Percentiles rank a stretch among this genome's conserved stretches.
Evolutionary conservation across 768 basidiomycete genomes (phyloP).

Genomic region (Harrya chromipes): DNA sequence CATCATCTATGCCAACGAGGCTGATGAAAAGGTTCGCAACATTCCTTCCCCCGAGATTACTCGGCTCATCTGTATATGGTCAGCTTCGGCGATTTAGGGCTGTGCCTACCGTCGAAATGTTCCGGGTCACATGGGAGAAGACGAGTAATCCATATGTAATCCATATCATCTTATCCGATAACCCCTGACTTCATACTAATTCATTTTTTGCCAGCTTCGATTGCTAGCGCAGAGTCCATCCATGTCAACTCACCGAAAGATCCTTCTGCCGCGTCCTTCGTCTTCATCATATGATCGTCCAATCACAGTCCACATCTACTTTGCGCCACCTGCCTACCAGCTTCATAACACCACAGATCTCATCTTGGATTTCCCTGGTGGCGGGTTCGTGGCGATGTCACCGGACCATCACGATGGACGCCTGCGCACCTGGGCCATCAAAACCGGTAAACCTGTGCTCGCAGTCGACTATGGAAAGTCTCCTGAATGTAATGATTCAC

Average conservation of each 20-base stretch:
- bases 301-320: constrained; percentile 82
- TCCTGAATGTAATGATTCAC: constrained; percentile 72
- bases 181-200: constrained; percentile 4
- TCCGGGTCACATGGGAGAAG: constrained; percentile 96
- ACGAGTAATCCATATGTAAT: constrained; percentile 85
- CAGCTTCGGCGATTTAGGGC: constrained; percentile 91
- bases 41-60: background rate
- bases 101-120: constrained; percentile 93
- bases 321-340: constrained; percentile 61
- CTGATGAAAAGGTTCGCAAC: constrained; percentile 86
- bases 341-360: constrained; percentile 71
- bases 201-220: constrained; percentile 52
- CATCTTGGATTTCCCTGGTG: constrained; percentile 91
- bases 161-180: constrained; percentile 22
- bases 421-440: constrained; percentile 78
- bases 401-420: constrained; percentile 97
- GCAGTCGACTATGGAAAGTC: constrained; percentile 95
- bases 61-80: constrained; percentile 1
- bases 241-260: constrained; percentile 64
- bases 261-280: constrained; percentile 80
- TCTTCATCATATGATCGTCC: constrained; percentile 77
- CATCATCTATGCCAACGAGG: constrained; percentile 83
- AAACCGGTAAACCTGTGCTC: constrained; percentile 75
- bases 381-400: constrained; percentile 94
- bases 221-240: constrained; percentile 51